phyloP scores from a whole-genome alignment of 495 filamentous ascomycete species.

The Lentithecium fluviatile region DNA sequence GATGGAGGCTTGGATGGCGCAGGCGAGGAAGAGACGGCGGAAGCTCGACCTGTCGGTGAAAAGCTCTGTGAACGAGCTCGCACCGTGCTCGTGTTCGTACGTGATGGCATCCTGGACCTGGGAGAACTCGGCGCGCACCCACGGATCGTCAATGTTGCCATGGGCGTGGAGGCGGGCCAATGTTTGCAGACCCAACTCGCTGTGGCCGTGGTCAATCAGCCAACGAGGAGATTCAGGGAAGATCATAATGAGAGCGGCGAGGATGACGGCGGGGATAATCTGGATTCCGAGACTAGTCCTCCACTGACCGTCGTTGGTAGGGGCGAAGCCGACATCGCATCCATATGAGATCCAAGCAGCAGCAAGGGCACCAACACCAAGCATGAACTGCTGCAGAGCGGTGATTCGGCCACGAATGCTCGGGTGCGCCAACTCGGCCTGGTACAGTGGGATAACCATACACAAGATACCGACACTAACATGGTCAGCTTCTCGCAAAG shows the following conservation, averaged over 20 bases:
- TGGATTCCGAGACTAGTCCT: conserved; percentile 58
- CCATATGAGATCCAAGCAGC: conserved; percentile 44
- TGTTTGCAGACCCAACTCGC: conserved; percentile 55
- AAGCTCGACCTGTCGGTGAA: conserved; percentile 64
- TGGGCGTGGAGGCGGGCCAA: conserved; percentile 61
- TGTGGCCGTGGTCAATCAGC: conserved; percentile 57
- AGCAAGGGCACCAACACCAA: conserved; percentile 53
- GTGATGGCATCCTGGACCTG: conserved; percentile 63
- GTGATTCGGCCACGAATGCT: conserved; percentile 52
- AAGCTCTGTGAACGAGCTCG: conserved; percentile 66
- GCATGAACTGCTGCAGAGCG: conserved; percentile 60
- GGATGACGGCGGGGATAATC: conserved; percentile 55
- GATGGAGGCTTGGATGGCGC: conserved; percentile 63
- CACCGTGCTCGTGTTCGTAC: conserved; percentile 60
- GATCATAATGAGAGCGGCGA: conserved; percentile 56
- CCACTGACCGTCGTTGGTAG: conserved; percentile 51
- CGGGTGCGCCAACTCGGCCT: conserved; percentile 48
- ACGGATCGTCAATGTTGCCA: conserved; percentile 57
- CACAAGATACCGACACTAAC: conserved; percentile 49
- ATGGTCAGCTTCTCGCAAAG: background rate
- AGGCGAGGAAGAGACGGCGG: conserved; percentile 66
- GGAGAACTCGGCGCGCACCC: conserved; percentile 65
- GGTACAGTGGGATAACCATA: conserved; percentile 52
- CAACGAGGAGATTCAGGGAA: conserved; percentile 59
- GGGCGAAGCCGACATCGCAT: conserved; percentile 39